phyloP scores from a whole-genome alignment of 192 early-diverging fungal species.

The Polychytrium aggregatum region DNA sequence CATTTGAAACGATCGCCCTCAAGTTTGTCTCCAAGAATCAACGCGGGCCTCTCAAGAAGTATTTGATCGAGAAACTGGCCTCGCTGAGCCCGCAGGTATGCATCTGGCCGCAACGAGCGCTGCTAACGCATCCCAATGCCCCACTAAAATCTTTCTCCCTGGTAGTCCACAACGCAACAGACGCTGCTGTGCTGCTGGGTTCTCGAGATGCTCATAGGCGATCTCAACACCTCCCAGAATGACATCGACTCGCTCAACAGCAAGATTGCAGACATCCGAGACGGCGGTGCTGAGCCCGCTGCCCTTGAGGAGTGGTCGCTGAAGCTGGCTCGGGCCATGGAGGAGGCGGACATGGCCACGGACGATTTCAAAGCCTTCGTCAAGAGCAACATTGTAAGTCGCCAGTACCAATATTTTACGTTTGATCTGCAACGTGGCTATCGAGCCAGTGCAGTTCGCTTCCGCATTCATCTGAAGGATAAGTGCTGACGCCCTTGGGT shows the following conservation, averaged over 20 bases:
- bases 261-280: no score
- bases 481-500: no score
- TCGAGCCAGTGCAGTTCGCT: no score
- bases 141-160: constrained; percentile 1
- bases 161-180: constrained; percentile 66
- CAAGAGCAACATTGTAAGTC: constrained; percentile 51
- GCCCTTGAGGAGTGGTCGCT: no score
- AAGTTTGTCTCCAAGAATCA: constrained; percentile 69
- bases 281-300: no score
- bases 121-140: no score
- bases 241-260: no score
- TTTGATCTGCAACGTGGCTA: no score
- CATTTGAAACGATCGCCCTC: constrained; percentile 87
- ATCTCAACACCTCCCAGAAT: constrained; percentile 49
- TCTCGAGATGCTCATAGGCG: constrained; percentile 73
- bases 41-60: constrained; percentile 62
- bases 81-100: constrained; percentile 48
- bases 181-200: constrained; percentile 79
- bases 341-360: constrained; percentile 46
- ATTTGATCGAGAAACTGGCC: constrained; percentile 63
- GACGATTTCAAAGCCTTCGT: constrained; percentile 72
- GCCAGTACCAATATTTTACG: no score
- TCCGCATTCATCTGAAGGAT: no score
- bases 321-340: no score
- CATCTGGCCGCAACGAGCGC: background rate